Percentiles rank a stretch among this genome's conserved stretches.
phyloP scores from a whole-genome alignment of 176 grass and related monocot genomes.

The Aegilops speltoides region DNA sequence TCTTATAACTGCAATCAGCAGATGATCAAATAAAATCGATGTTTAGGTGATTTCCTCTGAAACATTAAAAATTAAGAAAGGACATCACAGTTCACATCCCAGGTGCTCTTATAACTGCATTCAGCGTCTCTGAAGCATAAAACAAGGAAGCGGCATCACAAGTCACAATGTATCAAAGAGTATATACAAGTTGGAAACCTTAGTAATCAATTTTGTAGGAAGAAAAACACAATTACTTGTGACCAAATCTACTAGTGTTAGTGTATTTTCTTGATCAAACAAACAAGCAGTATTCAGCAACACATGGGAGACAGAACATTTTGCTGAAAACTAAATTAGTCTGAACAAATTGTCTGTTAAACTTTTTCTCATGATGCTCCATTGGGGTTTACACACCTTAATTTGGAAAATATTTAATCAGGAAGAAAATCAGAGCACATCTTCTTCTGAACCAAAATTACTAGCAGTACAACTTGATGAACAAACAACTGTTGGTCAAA shows the following conservation, averaged over 20 bases:
- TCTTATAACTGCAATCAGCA: slow-evolving; percentile 53
- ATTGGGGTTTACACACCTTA: too few relatives aligned
- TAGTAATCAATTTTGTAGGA: too few relatives aligned
- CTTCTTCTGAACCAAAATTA: neutral
- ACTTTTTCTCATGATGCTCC: too few relatives aligned
- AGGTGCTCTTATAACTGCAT: too few relatives aligned
- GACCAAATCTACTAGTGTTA: neutral
- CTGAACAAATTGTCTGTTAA: neutral
- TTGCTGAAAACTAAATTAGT: neutral
- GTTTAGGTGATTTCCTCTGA: too few relatives aligned
- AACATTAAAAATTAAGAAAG: too few relatives aligned
- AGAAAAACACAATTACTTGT: neutral
- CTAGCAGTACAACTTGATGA: neutral
- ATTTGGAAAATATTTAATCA: too few relatives aligned
- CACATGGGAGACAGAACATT: neutral
- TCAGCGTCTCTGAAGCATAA: too few relatives aligned
- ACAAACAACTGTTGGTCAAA: neutral
- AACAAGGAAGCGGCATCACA: too few relatives aligned
- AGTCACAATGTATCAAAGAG: too few relatives aligned
- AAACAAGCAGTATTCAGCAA: neutral
- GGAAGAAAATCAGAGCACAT: neutral
- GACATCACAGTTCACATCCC: too few relatives aligned
- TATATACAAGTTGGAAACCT: too few relatives aligned
- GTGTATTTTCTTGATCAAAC: neutral
- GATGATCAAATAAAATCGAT: neutral